Conservation (phyloP, 1,284 basidiomycete genomes). For the Ustilago crameri region DNA sequence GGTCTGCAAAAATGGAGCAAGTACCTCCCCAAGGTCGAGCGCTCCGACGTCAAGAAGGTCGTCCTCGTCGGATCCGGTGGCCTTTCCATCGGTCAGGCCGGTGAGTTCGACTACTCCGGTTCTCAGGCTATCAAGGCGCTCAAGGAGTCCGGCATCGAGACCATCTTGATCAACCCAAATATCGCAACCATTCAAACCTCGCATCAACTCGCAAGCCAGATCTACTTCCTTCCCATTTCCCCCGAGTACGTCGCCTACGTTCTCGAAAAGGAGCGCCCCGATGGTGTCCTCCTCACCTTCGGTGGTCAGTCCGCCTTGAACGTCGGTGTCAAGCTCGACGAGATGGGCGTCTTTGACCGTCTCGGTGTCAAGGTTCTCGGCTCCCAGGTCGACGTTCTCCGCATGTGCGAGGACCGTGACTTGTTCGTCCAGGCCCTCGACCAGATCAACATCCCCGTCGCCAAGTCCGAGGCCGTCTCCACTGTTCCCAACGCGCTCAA, state of each 20-base stretch:
- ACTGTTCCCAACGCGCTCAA: conserved; percentile 89
- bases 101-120: conserved; percentile 99
- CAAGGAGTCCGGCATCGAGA: conserved; percentile 91
- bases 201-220: conserved; percentile 92
- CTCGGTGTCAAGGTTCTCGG: conserved; percentile 94
- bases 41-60: conserved; percentile 88
- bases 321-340: conserved; percentile 95
- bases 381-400: conserved; percentile 88
- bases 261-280: conserved; percentile 96
- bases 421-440: conserved; percentile 97
- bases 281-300: conserved; percentile 96
- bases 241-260: conserved; percentile 98
- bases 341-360: conserved; percentile 95
- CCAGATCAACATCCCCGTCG: conserved; percentile 97
- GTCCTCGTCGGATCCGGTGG: conserved; percentile 96
- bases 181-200: conserved; percentile 72
- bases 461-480: conserved; percentile 97
- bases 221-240: conserved; percentile 97
- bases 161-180: conserved; percentile 76
- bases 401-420: conserved; percentile 84
- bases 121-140: conserved; percentile 99
- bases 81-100: conserved; percentile 96
- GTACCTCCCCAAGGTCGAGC: conserved; percentile 63
- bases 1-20: conserved; percentile 62
- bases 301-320: conserved; percentile 98